Evolutionary conservation across 768 basidiomycete species (phyloP), one percentile per base, ranked within the genome.

Genomic region (Brasilioporus rufonigricans): DNA sequence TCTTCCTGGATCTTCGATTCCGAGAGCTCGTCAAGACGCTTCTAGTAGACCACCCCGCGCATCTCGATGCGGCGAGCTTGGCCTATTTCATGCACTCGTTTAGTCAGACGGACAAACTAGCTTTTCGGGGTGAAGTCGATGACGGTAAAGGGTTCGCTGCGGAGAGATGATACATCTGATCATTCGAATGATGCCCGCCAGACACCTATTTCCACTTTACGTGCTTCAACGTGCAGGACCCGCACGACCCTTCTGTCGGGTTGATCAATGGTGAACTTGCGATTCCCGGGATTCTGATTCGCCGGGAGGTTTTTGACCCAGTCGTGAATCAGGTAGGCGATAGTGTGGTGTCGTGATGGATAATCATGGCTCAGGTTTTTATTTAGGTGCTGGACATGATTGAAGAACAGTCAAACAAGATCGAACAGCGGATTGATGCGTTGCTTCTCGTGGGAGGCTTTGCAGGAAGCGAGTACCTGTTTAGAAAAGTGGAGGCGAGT

Each of bases 41-140:
- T 52, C 75, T 94, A 49, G 78, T 77, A n/a, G 86, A 90, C 67
- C 93, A 95, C 60, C 91, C 93, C 6, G 86, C 80, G 2, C 92
- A 95, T 69, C 80, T 93, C 11, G 91, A 94, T 65, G 74, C 83
- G 5, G 85, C 89, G 18, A 90, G 89, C 59, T 70, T 92, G 63
- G 90, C 90, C 5, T 90, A 89, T 74, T 93, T 93, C 69, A 91
- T 88, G 87, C 86, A 91, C 62, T 83, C 88, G 8, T 95, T 93
- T 64, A 87, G 88, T 58, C 91, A 94, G 72, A 89, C 89, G 12
- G 91, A 94, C 66, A 94, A 94, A 70, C 74, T 93, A 44, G 80
- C 79, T 29, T 95, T 90, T 65, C 74, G 69, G 56, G 92, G 93
- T 18, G 76, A 84, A 45, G 65, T 68, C 18, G 92, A 94, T 65